phyloP scores from a whole-genome alignment of 345 rosid genomes.

The Euphorbia tirucalli region DNA sequence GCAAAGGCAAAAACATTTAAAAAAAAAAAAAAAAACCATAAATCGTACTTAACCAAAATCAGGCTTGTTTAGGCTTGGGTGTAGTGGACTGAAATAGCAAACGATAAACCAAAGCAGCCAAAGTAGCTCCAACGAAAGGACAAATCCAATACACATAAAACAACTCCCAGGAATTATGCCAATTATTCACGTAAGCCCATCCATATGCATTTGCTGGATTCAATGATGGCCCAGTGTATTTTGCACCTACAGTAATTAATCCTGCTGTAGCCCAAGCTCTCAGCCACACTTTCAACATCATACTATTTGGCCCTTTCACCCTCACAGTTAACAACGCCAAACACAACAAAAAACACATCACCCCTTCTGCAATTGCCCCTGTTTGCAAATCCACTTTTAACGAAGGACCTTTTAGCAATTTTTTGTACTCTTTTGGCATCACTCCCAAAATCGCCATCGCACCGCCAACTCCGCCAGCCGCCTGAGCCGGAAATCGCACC shows the following conservation, averaged over 20 bases:
- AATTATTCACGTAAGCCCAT: constrained; percentile 24
- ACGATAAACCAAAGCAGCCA: constrained; percentile 21
- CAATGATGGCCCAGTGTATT: constrained; percentile 25
- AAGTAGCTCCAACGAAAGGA: constrained; percentile 24
- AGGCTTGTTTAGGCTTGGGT: constrained; percentile 23
- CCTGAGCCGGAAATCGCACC: constrained; percentile 36
- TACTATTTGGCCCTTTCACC: constrained; percentile 18
- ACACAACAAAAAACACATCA: constrained; percentile 17
- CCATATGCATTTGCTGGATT: constrained; percentile 32
- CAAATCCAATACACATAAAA: constrained; percentile 29
- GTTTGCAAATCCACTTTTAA: constrained; percentile 27
- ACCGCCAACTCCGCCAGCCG: constrained; percentile 18
- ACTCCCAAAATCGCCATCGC: constrained; percentile 17
- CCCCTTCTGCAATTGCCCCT: constrained; percentile 26
- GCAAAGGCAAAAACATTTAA: too few relatives aligned
- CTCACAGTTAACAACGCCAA: neutral
- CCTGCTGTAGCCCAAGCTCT: constrained; percentile 3
- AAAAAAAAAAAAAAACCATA: too few relatives aligned
- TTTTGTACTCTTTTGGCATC: constrained; percentile 17
- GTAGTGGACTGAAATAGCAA: constrained; percentile 12
- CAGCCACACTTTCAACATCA: constrained; percentile 18
- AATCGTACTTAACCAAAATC: neutral
- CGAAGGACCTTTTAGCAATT: constrained; percentile 20
- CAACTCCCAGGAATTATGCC: constrained; percentile 28
- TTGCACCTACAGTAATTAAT: constrained; percentile 13